These are phyloP conservation scores for Pseudisothecium myosuroides DNA, from an alignment of 225 moss, liverwort and hornwort species.

Conservation along the genomic window DNA sequence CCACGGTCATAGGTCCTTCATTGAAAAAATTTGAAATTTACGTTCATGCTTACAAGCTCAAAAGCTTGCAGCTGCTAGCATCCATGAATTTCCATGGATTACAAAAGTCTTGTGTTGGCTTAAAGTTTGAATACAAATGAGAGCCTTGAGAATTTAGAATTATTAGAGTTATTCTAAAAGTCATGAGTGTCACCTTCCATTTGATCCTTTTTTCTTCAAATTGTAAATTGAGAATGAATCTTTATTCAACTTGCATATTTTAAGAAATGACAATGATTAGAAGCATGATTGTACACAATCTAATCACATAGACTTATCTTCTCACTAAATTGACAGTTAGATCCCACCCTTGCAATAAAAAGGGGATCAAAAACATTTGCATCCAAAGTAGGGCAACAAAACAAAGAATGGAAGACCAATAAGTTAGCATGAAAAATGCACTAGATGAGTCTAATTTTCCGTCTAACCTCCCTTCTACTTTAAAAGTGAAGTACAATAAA, in stretches of 20 bases:
- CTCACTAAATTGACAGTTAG: too few species aligned
- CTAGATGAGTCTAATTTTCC: neutral
- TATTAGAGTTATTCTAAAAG: neutral
- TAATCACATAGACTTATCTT: too few species aligned
- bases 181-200: neutral
- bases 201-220: neutral
- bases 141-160: neutral
- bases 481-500: neutral
- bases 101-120: neutral
- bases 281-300: neutral
- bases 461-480: neutral
- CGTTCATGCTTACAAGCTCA: neutral
- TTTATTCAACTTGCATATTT: neutral
- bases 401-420: neutral
- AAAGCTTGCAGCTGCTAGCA: fast-evolving
- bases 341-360: too few species aligned
- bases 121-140: neutral
- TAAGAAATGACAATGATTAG: neutral
- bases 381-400: neutral
- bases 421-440: neutral
- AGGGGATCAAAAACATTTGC: neutral
- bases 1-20: too few species aligned
- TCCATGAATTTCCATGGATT: neutral
- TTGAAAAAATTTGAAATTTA: too few species aligned
- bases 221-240: neutral